A percentile compares a stretch with the other conserved stretches of the same genome.
Evolutionary conservation across 2,329 filamentous ascomycete genomes (phyloP).

Genomic region (Tricladium varicosporioides): DNA sequence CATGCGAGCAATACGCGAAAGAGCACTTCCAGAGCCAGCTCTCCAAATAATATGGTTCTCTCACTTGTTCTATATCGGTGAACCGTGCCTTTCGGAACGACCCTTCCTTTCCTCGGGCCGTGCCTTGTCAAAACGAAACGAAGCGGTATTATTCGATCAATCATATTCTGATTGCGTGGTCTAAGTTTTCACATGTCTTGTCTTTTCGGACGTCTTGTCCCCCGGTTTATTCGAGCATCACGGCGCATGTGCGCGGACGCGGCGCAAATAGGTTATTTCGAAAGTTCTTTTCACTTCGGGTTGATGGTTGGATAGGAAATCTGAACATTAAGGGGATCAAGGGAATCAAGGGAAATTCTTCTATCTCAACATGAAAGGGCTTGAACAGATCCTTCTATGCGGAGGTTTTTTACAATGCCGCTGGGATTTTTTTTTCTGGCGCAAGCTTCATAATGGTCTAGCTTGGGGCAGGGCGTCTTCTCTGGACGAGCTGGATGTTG

Average conservation of each 20-base stretch:
- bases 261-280: slow-evolving; percentile 15
- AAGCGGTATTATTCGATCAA: background rate
- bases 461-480: background rate
- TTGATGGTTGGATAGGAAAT: background rate
- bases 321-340: too few species aligned
- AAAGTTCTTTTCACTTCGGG: slow-evolving; percentile 5
- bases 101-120: background rate
- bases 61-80: background rate
- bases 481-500: background rate
- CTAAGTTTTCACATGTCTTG: background rate
- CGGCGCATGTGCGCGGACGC: slow-evolving; percentile 14
- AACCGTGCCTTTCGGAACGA: background rate
- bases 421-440: background rate
- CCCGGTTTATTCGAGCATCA: slow-evolving; percentile 6
- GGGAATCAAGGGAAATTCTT: background rate
- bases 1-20: slow-evolving; percentile 91
- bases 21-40: slow-evolving; percentile 66
- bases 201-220: slow-evolving; percentile 1
- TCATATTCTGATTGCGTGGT: background rate
- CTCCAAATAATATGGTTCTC: slow-evolving; percentile 13
- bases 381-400: background rate
- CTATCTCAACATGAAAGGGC: background rate
- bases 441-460: background rate
- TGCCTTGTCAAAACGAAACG: background rate
- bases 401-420: background rate